phyloP scores from a whole-genome alignment of 305 asterid species.

The Caryopteris hybrid region DNA sequence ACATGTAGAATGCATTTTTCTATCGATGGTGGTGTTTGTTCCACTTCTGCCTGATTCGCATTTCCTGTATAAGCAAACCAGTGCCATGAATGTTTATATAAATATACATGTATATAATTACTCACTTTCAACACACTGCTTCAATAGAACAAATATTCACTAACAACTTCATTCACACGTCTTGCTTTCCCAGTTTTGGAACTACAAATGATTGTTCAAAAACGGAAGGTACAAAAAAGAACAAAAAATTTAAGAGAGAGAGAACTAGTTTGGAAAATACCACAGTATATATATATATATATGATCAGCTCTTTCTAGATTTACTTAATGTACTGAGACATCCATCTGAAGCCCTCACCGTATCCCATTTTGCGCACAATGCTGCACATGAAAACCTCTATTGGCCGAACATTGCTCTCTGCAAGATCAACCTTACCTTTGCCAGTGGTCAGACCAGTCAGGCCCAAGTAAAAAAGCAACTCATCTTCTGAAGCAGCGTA shows the following conservation, averaged over 20 bases:
- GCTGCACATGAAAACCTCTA: conserved; percentile 59
- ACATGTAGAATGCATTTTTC: too few relatives aligned
- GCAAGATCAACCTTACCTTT: conserved; percentile 31
- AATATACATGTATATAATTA: too few relatives aligned
- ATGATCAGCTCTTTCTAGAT: background rate
- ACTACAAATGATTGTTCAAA: background rate
- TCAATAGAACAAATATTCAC: background rate
- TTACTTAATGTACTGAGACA: conserved; percentile 45
- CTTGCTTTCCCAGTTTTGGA: background rate
- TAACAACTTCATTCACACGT: background rate
- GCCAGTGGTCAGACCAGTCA: conserved; percentile 42
- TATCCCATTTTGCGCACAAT: conserved; percentile 56
- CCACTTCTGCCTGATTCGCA: too few relatives aligned
- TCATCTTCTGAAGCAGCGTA: conserved; percentile 48
- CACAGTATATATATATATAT: background rate
- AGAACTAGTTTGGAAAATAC: background rate
- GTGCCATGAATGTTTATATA: too few relatives aligned
- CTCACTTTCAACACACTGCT: background rate
- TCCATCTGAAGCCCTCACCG: conserved; percentile 54
- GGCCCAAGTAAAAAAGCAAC: conserved; percentile 37
- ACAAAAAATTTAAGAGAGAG: too few relatives aligned
- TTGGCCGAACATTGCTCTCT: conserved; percentile 27
- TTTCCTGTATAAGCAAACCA: too few relatives aligned
- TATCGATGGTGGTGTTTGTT: too few relatives aligned
- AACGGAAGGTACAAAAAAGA: too few relatives aligned